These are phyloP conservation scores for Schizonepeta tenuifolia DNA, from an alignment of 257 asterid species.

Conservation along the genomic window DNA sequence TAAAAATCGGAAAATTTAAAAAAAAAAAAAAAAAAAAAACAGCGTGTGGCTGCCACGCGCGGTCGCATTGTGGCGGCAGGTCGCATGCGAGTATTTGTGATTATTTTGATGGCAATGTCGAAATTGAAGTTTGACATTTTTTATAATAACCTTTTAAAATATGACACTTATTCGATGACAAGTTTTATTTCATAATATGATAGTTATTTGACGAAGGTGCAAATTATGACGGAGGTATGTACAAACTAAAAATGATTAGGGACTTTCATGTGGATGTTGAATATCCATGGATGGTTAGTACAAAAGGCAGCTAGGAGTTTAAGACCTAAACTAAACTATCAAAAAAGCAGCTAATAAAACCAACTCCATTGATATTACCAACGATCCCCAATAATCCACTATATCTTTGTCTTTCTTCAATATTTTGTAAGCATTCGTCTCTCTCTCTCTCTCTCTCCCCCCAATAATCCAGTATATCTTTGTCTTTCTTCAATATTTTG, in stretches of 20 bases:
- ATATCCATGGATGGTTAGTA: neutral
- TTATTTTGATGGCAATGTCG: too few species aligned
- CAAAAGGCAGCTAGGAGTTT: slow-evolving; percentile 6
- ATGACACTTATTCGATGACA: too few species aligned
- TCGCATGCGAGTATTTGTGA: too few species aligned
- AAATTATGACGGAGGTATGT: neutral
- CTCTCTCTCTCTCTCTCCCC: neutral
- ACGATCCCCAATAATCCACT: neutral
- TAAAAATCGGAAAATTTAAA: too few species aligned
- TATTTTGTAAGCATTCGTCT: slow-evolving; percentile 12
- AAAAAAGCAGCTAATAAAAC: slow-evolving; percentile 46
- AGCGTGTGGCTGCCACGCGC: too few species aligned
- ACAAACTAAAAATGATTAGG: neutral
- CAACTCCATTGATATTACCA: slow-evolving; percentile 33
- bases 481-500: neutral
- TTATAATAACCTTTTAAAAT: too few species aligned
- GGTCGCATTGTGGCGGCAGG: too few species aligned
- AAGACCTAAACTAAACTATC: neutral
- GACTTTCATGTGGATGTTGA: neutral
- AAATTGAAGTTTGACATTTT: too few species aligned
- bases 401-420: neutral
- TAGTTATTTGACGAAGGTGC: too few species aligned
- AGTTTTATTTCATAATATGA: too few species aligned
- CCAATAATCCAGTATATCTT: neutral
- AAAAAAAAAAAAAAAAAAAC: too few species aligned